Conservation (phyloP, 495 filamentous ascomycete species). For the Apiosordaria backusii region DNA sequence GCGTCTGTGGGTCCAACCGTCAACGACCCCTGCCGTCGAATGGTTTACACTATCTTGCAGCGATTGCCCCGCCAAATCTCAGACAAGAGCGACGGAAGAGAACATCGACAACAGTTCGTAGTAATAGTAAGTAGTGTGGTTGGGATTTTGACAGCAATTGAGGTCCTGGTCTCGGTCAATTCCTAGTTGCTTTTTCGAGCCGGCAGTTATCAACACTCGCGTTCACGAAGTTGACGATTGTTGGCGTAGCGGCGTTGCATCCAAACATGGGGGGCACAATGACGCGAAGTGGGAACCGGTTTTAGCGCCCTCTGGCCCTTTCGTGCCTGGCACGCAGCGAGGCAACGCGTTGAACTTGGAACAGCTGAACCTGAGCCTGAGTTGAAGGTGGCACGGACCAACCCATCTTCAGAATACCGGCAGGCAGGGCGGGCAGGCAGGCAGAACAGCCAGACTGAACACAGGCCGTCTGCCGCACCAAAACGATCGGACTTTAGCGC, state of each 20-base stretch:
- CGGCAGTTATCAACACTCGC: not conserved
- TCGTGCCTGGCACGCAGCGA: not conserved
- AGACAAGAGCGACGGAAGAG: not conserved
- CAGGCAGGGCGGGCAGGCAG: not conserved
- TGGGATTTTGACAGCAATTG: not conserved
- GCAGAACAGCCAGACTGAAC: not conserved
- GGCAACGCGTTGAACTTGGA: not conserved
- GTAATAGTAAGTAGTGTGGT: not conserved
- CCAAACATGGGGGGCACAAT: conserved; percentile 3
- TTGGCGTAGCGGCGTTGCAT: not conserved
- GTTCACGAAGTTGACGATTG: not conserved
- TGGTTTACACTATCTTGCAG: not conserved
- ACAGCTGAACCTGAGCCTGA: not conserved
- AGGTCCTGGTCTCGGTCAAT: not conserved
- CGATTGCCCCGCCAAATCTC: not conserved
- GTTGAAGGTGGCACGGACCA: not conserved
- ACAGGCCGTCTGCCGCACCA: conserved; percentile 3
- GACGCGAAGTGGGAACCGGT: conserved; percentile 8
- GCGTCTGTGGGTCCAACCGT: conserved; percentile 29
- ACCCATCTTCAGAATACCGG: not conserved
- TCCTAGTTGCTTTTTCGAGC: not conserved
- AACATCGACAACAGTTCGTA: not conserved
- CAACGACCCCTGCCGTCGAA: not conserved
- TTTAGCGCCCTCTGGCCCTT: not conserved
- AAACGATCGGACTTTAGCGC: conserved; percentile 27